Percentiles rank a stretch among this genome's conserved stretches.
Evolutionary conservation across 1,284 basidiomycete species (phyloP).

Genomic region (Malassezia arunalokei): DNA sequence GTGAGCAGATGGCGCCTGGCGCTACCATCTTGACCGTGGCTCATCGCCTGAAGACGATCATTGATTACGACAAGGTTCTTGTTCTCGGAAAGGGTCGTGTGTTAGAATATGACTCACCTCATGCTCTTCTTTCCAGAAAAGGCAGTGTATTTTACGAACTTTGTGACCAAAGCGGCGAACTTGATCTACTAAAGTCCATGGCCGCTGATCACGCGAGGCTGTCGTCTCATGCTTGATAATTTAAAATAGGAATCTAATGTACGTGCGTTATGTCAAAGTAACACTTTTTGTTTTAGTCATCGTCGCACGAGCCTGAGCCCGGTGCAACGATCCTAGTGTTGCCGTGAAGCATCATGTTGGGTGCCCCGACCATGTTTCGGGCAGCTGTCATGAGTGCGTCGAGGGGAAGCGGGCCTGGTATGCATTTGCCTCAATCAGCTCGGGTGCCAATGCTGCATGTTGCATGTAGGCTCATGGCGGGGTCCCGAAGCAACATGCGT

Average conservation of each 20-base stretch:
- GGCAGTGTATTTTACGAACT: conserved; percentile 30
- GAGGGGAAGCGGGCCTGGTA: no score
- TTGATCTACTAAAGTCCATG: conserved; percentile 10
- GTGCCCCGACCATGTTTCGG: no score
- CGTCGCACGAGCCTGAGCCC: background rate
- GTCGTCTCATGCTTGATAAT: no score
- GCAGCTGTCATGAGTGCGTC: no score
- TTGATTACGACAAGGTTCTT: conserved; percentile 52
- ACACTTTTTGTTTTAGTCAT: conserved; percentile 6
- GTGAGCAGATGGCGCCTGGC: conserved; percentile 45
- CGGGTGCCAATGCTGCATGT: no score
- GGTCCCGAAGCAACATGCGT: no score
- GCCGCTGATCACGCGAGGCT: background rate
- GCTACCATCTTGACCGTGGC: conserved; percentile 53
- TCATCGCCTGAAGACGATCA: conserved; percentile 57
- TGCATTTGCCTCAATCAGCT: no score
- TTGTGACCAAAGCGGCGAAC: conserved; percentile 35
- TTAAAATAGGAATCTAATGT: no score
- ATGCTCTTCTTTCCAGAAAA: conserved; percentile 50
- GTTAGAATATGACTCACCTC: conserved; percentile 64
- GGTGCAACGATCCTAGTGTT: no score
- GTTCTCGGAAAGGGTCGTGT: conserved; percentile 55
- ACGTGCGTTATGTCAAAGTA: background rate
- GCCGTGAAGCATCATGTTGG: no score
- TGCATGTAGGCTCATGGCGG: no score